Percentiles rank a stretch among this genome's conserved stretches.
These are phyloP conservation scores for Fusarium sp. DNA, from an alignment of 2,329 filamentous ascomycete species.

Conservation along the genomic window DNA sequence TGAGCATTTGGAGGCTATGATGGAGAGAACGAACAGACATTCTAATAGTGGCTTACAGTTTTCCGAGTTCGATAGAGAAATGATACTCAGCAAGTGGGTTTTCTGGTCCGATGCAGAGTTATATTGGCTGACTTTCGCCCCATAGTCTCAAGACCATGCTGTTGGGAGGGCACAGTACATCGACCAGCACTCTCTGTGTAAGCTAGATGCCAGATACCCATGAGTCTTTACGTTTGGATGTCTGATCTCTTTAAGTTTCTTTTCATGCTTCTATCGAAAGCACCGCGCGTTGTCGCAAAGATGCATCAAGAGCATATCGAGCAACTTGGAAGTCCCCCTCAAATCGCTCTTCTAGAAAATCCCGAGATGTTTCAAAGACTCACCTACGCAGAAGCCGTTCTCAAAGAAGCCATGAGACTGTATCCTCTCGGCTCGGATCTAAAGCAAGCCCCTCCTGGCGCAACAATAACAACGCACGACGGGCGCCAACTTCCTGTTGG, in stretches of 20 bases:
- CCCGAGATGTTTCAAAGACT: slow-evolving; percentile 13
- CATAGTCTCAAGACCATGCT: slow-evolving; percentile 16
- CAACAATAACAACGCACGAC: background rate
- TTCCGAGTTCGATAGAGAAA: background rate
- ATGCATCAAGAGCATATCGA: slow-evolving; percentile 21
- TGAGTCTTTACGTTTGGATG: background rate
- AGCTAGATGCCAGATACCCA: background rate
- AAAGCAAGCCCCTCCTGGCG: background rate
- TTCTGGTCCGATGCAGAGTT: fast-evolving
- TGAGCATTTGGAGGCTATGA: background rate
- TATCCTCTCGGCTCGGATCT: slow-evolving; percentile 21
- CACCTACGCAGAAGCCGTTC: slow-evolving; percentile 22
- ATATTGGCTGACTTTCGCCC: background rate
- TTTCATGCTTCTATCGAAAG: slow-evolving; percentile 21
- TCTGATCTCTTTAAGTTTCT: background rate
- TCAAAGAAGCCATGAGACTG: slow-evolving; percentile 21
- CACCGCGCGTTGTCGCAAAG: slow-evolving; percentile 1
- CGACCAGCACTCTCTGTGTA: slow-evolving; percentile 18
- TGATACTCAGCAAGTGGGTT: slow-evolving; percentile 6
- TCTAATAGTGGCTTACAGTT: fast-evolving
- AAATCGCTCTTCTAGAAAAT: background rate
- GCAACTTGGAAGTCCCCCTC: background rate
- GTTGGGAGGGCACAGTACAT: slow-evolving; percentile 28
- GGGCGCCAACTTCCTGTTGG: slow-evolving; percentile 17
- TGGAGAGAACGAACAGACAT: background rate